Base-by-base conservation (phyloP, 352 stramenopile genomes). In the Vaucheria bursata region DNA sequence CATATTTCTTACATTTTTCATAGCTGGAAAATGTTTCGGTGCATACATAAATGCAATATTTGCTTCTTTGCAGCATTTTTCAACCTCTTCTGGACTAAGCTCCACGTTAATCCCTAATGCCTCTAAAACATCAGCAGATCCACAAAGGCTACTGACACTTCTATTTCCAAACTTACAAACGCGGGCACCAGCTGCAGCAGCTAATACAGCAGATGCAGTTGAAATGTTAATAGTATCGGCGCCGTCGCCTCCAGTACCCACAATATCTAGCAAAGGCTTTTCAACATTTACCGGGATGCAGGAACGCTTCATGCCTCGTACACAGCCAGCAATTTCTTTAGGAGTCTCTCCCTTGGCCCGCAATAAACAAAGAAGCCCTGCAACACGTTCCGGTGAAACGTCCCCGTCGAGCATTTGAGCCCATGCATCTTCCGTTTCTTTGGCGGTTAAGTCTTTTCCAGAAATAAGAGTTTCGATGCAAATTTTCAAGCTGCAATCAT, bases 181-280 rank as follows among this genome's bases (percentile, higher is more conserved):
- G 7, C 90, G 89, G 79, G 87, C 90, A 18, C 96, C 96, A 77
- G 90, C 96, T 0, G 95, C 93, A 0, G 96, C 94, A 0, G 93
- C 92, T 12, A 99, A 79, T 6, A 99, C 91, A 0, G 95, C 91
- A 1, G 91, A 91, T 0, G 94, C 93, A 0, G 96, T 99, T 52
- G 90, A 97, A 74, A 99, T 90, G 83, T 99, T 99, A 78, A 99
- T 97, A 0, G 96, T 99, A 85, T 98, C 91, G 37, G 94, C 94
- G 67, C 95, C 95, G 82, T 99, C 96, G 67, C 96, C 96, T 67
- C 96, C 96, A 0, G 96, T 99, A 65, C 96, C 96, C 18, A 98
- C 95, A 81, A 99, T 99, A 85, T 99, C 96, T 7, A 99, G 87
- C 37, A 97, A 89, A 38, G 93, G 93, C 34, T 85, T 87, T 38